Percentiles rank a stretch among this genome's conserved stretches.
Evolutionary conservation across 2,329 filamentous ascomycete species (phyloP).

Genomic region (Lachnellula hyalina): DNA sequence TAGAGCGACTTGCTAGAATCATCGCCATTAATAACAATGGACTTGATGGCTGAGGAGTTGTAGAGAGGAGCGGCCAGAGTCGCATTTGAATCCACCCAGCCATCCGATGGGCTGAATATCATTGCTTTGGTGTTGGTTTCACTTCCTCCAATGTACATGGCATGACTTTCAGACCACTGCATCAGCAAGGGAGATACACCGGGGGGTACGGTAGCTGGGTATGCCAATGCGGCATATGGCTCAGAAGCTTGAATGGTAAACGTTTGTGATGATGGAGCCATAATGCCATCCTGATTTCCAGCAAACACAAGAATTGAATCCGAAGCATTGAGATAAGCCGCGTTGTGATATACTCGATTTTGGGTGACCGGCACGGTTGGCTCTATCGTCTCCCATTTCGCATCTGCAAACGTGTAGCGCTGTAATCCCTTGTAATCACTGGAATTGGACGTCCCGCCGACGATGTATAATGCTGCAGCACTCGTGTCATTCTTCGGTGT

Average conservation of each 20-base stretch:
- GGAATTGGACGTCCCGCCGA: slow-evolving; percentile 62
- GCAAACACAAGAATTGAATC: slow-evolving; percentile 76
- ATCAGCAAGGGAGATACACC: slow-evolving; percentile 66
- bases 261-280: slow-evolving; percentile 61
- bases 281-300: slow-evolving; percentile 59
- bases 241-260: slow-evolving; percentile 64
- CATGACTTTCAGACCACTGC: slow-evolving; percentile 65
- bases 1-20: slow-evolving; percentile 76
- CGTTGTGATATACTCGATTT: slow-evolving; percentile 69
- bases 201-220: slow-evolving; percentile 54
- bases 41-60: slow-evolving; percentile 55
- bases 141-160: slow-evolving; percentile 70
- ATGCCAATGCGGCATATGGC: slow-evolving; percentile 59
- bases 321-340: slow-evolving; percentile 65
- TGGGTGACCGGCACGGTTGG: slow-evolving; percentile 37
- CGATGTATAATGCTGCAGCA: slow-evolving; percentile 66
- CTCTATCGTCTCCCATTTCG: slow-evolving; percentile 53
- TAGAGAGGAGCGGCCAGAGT: slow-evolving; percentile 56
- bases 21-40: slow-evolving; percentile 61
- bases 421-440: slow-evolving; percentile 69
- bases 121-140: slow-evolving; percentile 62
- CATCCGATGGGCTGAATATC: slow-evolving; percentile 58
- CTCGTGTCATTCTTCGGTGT: slow-evolving; percentile 51
- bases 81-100: slow-evolving; percentile 65
- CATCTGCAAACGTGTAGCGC: slow-evolving; percentile 51